Conservation (phyloP, 495 filamentous ascomycete genomes). For the Xylaria sp. region DNA sequence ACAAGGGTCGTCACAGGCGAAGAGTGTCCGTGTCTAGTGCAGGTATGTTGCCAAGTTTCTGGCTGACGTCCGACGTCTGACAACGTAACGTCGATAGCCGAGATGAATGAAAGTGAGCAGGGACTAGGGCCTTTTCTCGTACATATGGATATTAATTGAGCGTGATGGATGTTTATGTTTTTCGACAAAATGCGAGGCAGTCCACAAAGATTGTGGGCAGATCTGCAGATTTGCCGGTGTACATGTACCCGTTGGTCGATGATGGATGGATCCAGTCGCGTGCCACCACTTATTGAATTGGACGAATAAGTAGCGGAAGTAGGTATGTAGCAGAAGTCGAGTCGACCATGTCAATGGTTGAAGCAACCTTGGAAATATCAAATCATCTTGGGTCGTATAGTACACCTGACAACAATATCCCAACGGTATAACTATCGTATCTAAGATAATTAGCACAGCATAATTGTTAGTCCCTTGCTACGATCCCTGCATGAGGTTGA, state of each 20-base stretch:
- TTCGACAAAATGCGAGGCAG: slow-evolving; percentile 16
- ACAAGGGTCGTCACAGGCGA: not conserved
- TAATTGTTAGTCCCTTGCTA: not conserved
- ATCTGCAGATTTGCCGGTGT: slow-evolving; percentile 23
- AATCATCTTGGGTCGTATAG: not conserved
- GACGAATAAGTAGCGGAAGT: no score
- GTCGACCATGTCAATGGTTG: not conserved
- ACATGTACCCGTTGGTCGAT: slow-evolving; percentile 7
- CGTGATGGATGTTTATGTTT: not conserved
- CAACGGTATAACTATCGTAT: no score
- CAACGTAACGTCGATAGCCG: not conserved
- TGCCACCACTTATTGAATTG: slow-evolving; percentile 3
- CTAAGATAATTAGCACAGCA: not conserved
- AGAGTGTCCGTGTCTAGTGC: not conserved
- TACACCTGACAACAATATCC: no score
- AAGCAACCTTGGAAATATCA: no score
- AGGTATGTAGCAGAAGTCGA: not conserved
- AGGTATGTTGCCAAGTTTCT: not conserved
- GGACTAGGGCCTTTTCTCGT: not conserved
- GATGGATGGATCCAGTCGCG: slow-evolving; percentile 10
- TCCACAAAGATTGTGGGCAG: slow-evolving; percentile 27
- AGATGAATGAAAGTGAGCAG: not conserved
- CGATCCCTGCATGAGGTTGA: slow-evolving; percentile 8
- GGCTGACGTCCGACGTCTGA: no score
- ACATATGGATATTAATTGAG: not conserved